Base-by-base conservation (phyloP, 2,329 filamentous ascomycete genomes). In the Mycocentrospora acerina region DNA sequence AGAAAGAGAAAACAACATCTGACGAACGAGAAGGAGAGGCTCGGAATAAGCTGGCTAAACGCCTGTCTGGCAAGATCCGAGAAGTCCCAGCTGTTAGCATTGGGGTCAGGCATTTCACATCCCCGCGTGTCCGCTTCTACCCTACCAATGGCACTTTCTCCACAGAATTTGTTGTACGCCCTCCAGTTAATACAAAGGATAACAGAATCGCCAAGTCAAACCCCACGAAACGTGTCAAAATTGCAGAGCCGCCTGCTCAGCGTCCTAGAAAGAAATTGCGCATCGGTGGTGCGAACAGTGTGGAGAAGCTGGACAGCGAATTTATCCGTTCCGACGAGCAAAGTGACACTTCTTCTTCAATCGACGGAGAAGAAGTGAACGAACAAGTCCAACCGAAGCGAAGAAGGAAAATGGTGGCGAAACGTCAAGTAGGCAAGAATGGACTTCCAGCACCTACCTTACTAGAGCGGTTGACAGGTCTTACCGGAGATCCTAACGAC, bases 61-160 rank as follows among this genome's bases (percentile, higher is more conserved):
- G 19, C 19, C 19, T 9, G 19, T 22, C 19, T 22, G 19, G 9
- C 9, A 6, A 5, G 19, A 9, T 9, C 9, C 25, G n/a, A 11
- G n/a, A 14, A 12, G 6, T 12, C 6, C n/a, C 25, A 14, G 25
- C 25, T 4, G n/a, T n/a, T 7, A 13, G 24, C 13, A 7, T 18
- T 11, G 28, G n/a, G 7, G 19, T 16, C 14, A 30, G 33, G 11
- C 31, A 49, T 4, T 35, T 64, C n/a, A 47, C 48, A 1, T 28
- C 51, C 29, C 60, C 60, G 2, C 35, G 40, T 15, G 35, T 56
- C 27, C 43, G 38, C 1, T 75, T 73, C 47, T 60, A 74, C 40
- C 19, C 51, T 7, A 41, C 46, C 3, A 71, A 55, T 22, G 72
- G 73, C 4, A 76, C 73, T 0, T 76, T 75, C 49, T 70, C 67